Evolutionary conservation across 306 rosid genomes (phyloP), one percentile per base, ranked within the genome.

Genomic region (Vicia faba): DNA sequence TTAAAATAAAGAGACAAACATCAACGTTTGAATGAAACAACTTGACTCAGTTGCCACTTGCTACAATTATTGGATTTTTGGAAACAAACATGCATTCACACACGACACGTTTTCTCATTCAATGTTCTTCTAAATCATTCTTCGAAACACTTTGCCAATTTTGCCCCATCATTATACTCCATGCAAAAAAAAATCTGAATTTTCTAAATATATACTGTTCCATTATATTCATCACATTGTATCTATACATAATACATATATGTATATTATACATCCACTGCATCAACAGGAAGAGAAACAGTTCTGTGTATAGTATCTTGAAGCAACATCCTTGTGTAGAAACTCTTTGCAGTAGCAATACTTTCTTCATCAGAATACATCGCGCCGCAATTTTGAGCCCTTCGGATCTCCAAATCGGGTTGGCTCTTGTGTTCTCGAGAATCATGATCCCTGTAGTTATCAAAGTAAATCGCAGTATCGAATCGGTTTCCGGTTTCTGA

Each of bases 231-330:
- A 41, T 33, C 73, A 41, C 62, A 51, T 23, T 53, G 35, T 54
- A 54, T 25, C n/a, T n/a, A n/a, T n/a, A n/a, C n/a, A n/a, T n/a
- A n/a, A n/a, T 5, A 5, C 43, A 76, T 67, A 69, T 78, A 72
- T 78, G 80, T 59, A 43, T 73, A 71, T 80, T 81, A 87, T 64
- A 80, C 23, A 85, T 85, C 78, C 75, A 87, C 86, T 67, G 95
- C 95, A 82, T 87, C 95, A 78, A 87, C 89, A 7, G 96, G 95
- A 40, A 92, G 89, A 18, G 96, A 85, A 72, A 82, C 82, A 66
- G 96, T 65, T 69, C 97, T 80, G 62, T 84, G 88, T 69, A 85
- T 80, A 41, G 88, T 71, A 57, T 64, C 81, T 11, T 84, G 87
- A 71, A 86, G 83, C 58, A 86, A 65, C 35, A 79, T 77, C 4